Evolutionary conservation across 2,329 filamentous ascomycete species (phyloP).

Genomic region (Dendrostoma leiphaemia): DNA sequence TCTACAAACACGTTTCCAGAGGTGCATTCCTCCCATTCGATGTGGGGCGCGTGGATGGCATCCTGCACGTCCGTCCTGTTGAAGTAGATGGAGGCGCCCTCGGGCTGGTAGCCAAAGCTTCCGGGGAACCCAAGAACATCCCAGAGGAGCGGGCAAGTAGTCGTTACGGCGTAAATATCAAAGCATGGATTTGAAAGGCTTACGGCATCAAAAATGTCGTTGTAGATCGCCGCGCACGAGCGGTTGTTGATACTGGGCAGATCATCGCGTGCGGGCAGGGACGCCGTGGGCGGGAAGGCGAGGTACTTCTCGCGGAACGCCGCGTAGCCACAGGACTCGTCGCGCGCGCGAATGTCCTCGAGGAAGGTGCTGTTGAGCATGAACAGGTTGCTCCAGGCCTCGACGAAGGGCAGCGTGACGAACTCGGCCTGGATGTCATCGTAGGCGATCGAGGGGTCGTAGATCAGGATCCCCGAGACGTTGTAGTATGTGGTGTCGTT

Average conservation of each 20-base stretch:
- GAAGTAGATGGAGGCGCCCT: conserved; percentile 65
- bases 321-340: conserved; percentile 60
- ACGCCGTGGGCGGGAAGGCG: conserved; percentile 65
- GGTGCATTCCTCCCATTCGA: conserved; percentile 57
- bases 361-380: conserved; percentile 61
- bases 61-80: conserved; percentile 67
- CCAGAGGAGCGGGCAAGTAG: conserved; percentile 68
- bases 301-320: conserved; percentile 60
- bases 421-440: conserved; percentile 42
- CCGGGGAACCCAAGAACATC: conserved; percentile 69
- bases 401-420: conserved; percentile 56
- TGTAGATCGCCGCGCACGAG: conserved; percentile 57
- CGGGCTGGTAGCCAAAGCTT: conserved; percentile 61
- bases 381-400: conserved; percentile 54
- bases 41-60: conserved; percentile 28
- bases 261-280: conserved; percentile 44
- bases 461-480: conserved; percentile 67
- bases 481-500: conserved; percentile 67
- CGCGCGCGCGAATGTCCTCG: conserved; percentile 47
- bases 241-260: conserved; percentile 36
- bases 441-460: conserved; percentile 65
- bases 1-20: conserved; percentile 35
- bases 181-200: conserved; percentile 71
- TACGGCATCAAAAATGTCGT: conserved; percentile 53
- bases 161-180: conserved; percentile 71